phyloP scores from a whole-genome alignment of 441 rosid genomes.

The Erodium texanum region DNA sequence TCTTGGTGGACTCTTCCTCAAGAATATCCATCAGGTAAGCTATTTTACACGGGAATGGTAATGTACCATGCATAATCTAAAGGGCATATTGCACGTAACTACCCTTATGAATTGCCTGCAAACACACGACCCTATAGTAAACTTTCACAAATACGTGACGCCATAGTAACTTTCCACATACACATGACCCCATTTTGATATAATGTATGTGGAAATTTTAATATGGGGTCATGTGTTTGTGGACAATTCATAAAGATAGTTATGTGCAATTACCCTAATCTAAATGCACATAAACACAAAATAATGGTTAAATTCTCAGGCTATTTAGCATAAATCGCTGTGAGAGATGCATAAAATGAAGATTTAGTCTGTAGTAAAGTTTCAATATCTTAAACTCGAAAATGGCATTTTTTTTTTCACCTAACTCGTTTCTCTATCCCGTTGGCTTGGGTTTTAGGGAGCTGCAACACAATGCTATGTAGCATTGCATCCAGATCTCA shows the following conservation, averaged over 20 bases:
- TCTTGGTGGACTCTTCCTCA: conserved; percentile 35
- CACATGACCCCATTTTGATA: too few relatives aligned
- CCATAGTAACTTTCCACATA: too few relatives aligned
- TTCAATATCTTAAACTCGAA: background rate
- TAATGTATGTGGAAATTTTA: too few relatives aligned
- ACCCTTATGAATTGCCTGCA: too few relatives aligned
- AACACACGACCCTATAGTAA: too few relatives aligned
- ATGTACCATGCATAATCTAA: too few relatives aligned
- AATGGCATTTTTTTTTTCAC: background rate
- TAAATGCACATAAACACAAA: background rate
- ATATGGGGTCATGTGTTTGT: too few relatives aligned
- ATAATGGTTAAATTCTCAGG: background rate
- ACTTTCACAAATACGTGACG: too few relatives aligned
- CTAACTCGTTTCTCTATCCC: background rate
- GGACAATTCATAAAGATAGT: too few relatives aligned
- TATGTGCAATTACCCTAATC: too few relatives aligned
- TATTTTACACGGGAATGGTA: background rate
- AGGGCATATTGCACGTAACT: too few relatives aligned
- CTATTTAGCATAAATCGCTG: background rate
- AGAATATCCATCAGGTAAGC: conserved; percentile 53
- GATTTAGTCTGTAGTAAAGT: background rate
- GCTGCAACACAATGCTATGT: conserved; percentile 82
- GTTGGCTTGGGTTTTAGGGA: conserved; percentile 11
- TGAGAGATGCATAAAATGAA: too few relatives aligned
- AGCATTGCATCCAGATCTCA: conserved; percentile 63